These are phyloP conservation scores for Calonectria fujianensis DNA, from an alignment of 2,329 filamentous ascomycete species.

Conservation along the genomic window DNA sequence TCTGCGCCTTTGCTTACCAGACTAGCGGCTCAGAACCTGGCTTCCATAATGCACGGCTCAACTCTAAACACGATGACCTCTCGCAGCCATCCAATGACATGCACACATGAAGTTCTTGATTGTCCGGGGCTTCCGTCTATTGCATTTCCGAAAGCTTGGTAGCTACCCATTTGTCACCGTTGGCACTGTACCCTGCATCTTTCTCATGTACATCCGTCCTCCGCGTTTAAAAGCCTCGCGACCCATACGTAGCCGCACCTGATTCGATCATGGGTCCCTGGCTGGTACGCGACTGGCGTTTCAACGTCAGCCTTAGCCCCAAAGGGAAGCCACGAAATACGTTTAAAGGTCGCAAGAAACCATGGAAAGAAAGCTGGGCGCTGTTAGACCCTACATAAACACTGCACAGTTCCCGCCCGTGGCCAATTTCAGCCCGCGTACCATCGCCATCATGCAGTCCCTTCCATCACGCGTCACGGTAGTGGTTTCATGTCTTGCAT, in stretches of 20 bases:
- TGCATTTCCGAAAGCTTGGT: background rate
- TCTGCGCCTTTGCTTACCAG: background rate
- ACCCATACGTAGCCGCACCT: background rate
- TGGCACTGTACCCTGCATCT: background rate
- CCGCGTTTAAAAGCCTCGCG: constrained; percentile 1
- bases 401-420: background rate
- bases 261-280: background rate
- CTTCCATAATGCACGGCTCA: constrained; percentile 7
- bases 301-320: background rate
- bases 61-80: constrained; percentile 15
- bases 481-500: background rate
- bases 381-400: background rate
- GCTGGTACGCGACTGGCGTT: background rate
- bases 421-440: background rate
- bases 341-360: background rate
- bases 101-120: background rate
- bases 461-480: background rate
- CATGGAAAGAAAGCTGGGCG: background rate
- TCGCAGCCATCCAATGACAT: constrained; percentile 3
- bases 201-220: background rate
- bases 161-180: background rate
- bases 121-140: background rate
- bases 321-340: background rate
- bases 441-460: background rate
- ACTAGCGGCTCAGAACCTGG: background rate